A percentile compares a stretch with the other conserved stretches of the same genome.
Evolutionary conservation across 208 protist species (phyloP).

Genomic region (Crithidia mellificae): DNA sequence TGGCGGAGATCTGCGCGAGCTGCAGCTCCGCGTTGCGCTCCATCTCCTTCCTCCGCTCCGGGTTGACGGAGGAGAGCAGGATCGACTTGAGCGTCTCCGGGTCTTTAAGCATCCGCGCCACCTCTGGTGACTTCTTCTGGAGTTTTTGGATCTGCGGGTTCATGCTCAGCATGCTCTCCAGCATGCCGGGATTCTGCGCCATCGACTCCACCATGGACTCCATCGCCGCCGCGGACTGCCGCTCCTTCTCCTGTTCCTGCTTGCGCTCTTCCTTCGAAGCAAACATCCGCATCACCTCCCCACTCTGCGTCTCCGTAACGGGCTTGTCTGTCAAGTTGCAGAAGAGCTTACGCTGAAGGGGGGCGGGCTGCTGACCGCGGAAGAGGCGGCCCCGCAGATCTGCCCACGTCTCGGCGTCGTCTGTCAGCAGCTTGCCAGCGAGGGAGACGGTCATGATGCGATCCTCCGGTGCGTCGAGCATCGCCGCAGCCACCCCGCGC

Average conservation of each 20-base stretch:
- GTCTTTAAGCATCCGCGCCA: slow-evolving; percentile 52
- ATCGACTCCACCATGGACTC: slow-evolving; percentile 75
- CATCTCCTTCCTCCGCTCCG: slow-evolving; percentile 60
- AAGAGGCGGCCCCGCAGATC: slow-evolving; percentile 31
- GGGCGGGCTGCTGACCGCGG: slow-evolving; percentile 7
- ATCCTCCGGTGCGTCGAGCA: slow-evolving; percentile 55
- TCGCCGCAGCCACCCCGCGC: slow-evolving; percentile 54
- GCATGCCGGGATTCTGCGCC: slow-evolving; percentile 51
- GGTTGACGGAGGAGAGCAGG: slow-evolving; percentile 72
- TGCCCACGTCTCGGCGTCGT: slow-evolving; percentile 49
- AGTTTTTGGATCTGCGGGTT: slow-evolving; percentile 55
- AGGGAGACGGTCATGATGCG: slow-evolving; percentile 56
- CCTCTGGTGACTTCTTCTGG: slow-evolving; percentile 58
- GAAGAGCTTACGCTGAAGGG: slow-evolving; percentile 62
- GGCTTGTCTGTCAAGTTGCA: slow-evolving; percentile 43
- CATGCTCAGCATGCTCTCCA: slow-evolving; percentile 52
- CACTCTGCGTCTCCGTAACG: slow-evolving; percentile 35
- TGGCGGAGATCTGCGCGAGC: slow-evolving; percentile 62
- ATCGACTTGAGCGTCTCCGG: slow-evolving; percentile 75
- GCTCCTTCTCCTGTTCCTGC: slow-evolving; percentile 39
- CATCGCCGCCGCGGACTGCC: slow-evolving; percentile 51
- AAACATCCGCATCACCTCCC: slow-evolving; percentile 48
- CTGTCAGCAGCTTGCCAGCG: slow-evolving; percentile 53
- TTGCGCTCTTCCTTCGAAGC: slow-evolving; percentile 35
- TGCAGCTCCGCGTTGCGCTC: slow-evolving; percentile 57